Evolutionary conservation across 1,139 yeast species (phyloP).

Genomic region (Lodderomyces orthopsilosis): DNA sequence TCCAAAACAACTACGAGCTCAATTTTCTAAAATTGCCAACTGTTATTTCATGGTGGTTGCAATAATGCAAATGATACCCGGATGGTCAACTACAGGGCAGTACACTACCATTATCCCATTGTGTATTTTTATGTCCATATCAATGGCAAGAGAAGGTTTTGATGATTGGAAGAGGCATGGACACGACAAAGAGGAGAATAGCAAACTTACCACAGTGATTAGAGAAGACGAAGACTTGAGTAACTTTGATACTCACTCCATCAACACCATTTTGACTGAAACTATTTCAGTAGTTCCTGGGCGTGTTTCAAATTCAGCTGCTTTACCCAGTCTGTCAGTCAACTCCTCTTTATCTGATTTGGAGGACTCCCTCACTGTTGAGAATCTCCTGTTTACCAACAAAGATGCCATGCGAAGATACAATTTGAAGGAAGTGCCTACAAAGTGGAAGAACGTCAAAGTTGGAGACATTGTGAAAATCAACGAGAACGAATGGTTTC

Average conservation of each 20-base stretch:
- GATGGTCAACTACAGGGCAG: conserved; percentile 98
- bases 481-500: conserved; percentile 84
- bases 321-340: conserved; percentile 7
- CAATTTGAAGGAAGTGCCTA: conserved; percentile 33
- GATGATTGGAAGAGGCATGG: conserved; percentile 89
- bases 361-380: conserved; percentile 6
- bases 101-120: conserved; percentile 91
- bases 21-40: conserved; percentile 89
- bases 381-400: conserved; percentile 19
- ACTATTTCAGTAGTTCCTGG: conserved; percentile 21
- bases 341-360: conserved; percentile 15
- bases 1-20: conserved; percentile 87
- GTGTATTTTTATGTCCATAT: conserved; percentile 80
- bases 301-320: background rate
- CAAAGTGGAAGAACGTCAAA: conserved; percentile 69
- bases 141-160: conserved; percentile 88
- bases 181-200: conserved; percentile 83
- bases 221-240: conserved; percentile 28
- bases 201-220: conserved; percentile 49
- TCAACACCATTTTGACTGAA: conserved; percentile 38
- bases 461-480: conserved; percentile 84
- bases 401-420: conserved; percentile 28
- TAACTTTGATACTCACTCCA: conserved; percentile 36
- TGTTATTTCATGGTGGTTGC: conserved; percentile 83
- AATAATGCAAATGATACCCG: conserved; percentile 91